Evolutionary conservation across 1,284 basidiomycete genomes (phyloP), one percentile per base, ranked within the genome.

Genomic region (Tranzscheliella williamsii): DNA sequence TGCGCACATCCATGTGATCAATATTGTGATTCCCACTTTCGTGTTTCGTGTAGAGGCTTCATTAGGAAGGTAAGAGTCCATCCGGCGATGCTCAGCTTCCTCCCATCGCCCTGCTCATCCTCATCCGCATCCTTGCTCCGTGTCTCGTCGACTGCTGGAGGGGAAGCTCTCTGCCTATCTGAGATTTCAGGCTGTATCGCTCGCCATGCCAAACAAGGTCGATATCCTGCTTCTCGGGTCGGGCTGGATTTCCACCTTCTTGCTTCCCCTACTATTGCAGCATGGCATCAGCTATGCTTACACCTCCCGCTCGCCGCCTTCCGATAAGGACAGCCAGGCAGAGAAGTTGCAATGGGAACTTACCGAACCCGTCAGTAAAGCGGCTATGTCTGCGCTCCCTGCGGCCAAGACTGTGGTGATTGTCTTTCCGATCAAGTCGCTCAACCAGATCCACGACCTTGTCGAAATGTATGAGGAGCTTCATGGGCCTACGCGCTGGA

Each of bases 231-330:
- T 86, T 42, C 81, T 88, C 20, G 86, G 85, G 33, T 83, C 84
- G n/a, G 85, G 85, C 29, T 88, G 86, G 86, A 85, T 85, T 1
- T 84, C 82, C 1, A 81, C 80, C 11, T 87, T 87, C 75, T 80
- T 87, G 35, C 80, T 84, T 31, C 83, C 85, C 0, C 82, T 85
- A 15, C 83, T 84, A 69, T 7, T 23, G 16, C 13, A 56, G 0
- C 20, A 54, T 0, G 24, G 54, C 9, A 43, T 74, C 27, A 38
- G 51, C 27, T 42, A 75, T 15, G 58, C 86, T 48, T 79, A 80
- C 1, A 83, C 81, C 64, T 83, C 84, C 2, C 81, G 83, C 3
- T 86, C 86, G 0, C 49, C 54, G n/a, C 61, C 61, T 11, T 42
- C 57, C 31, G 42, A 45, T n/a, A 51, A 64, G 21, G 18, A 53